Percentiles rank a stretch among this genome's conserved stretches.
Conservation (phyloP, 345 rosid genomes). For the Nephelium lappaceum region DNA sequence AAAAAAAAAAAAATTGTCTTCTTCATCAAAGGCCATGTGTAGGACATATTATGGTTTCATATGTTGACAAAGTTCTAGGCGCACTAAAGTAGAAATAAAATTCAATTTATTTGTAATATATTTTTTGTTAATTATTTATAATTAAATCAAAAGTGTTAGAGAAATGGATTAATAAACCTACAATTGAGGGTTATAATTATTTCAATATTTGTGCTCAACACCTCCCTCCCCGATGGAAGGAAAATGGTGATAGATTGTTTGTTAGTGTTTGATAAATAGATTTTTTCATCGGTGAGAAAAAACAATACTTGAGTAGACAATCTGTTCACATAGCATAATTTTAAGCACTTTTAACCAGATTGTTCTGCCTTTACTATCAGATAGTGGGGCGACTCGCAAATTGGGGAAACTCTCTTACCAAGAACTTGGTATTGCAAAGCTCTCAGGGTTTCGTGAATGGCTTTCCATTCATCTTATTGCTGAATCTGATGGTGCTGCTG, state of each 20-base stretch:
- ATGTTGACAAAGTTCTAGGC: too few relatives aligned
- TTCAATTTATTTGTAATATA: too few relatives aligned
- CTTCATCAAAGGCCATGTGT: too few relatives aligned
- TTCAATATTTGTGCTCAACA: background rate
- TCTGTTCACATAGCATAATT: conserved; percentile 11
- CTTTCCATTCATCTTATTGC: conserved; percentile 74
- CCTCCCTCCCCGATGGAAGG: background rate
- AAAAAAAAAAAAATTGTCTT: too few relatives aligned
- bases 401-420: conserved; percentile 60
- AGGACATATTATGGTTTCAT: too few relatives aligned
- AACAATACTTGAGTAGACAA: background rate
- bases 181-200: background rate
- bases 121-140: too few relatives aligned
- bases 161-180: background rate
- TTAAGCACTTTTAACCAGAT: conserved; percentile 10
- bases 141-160: background rate
- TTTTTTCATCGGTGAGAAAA: conserved; percentile 1
- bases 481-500: conserved; percentile 44
- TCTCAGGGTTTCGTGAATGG: conserved; percentile 83
- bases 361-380: conserved; percentile 39
- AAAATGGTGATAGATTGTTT: background rate
- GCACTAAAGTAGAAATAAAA: too few relatives aligned
- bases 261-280: conserved; percentile 1
- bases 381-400: conserved; percentile 29
- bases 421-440: conserved; percentile 96